Evolutionary conservation across 1,284 basidiomycete species (phyloP).

Genomic region (Irpex sp.): DNA sequence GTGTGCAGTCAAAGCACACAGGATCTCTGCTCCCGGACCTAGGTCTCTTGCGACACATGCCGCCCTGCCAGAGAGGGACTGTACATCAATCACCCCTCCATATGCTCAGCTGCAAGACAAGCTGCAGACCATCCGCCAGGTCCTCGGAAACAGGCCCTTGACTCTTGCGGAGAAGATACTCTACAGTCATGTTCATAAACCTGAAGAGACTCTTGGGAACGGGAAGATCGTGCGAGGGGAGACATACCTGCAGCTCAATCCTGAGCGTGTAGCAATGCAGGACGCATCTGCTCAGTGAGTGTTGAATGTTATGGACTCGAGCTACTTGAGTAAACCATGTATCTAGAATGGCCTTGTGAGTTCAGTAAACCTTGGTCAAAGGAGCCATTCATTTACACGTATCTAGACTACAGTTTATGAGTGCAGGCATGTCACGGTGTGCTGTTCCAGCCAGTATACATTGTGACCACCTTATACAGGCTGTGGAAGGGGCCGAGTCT

Average conservation of each 20-base stretch:
- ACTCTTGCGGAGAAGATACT: conserved; percentile 98
- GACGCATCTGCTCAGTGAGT: conserved; percentile 96
- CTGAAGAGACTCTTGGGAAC: conserved; percentile 67
- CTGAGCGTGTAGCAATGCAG: conserved; percentile 98
- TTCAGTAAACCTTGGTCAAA: background rate
- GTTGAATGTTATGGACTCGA: conserved; percentile 1
- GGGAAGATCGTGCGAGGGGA: conserved; percentile 79
- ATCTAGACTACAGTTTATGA: conserved; percentile 94
- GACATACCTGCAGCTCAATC: conserved; percentile 86
- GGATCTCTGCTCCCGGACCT: conserved; percentile 5
- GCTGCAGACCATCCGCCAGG: conserved; percentile 67
- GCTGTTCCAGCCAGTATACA: conserved; percentile 90
- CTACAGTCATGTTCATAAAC: conserved; percentile 89
- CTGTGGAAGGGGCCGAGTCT: conserved; percentile 76
- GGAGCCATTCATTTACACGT: conserved; percentile 3
- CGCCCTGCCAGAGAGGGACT: conserved; percentile 56
- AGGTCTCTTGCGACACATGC: conserved; percentile 54
- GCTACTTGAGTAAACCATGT: background rate
- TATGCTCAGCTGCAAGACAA: conserved; percentile 78
- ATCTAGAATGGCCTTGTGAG: conserved; percentile 75
- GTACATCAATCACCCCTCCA: conserved; percentile 84
- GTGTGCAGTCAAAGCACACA: conserved; percentile 9
- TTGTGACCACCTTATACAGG: conserved; percentile 97
- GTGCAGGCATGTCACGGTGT: conserved; percentile 83
- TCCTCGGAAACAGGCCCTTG: conserved; percentile 71